Conservation (phyloP, 192 early-diverging fungal genomes). For the Umbelopsis ramanniana region DNA sequence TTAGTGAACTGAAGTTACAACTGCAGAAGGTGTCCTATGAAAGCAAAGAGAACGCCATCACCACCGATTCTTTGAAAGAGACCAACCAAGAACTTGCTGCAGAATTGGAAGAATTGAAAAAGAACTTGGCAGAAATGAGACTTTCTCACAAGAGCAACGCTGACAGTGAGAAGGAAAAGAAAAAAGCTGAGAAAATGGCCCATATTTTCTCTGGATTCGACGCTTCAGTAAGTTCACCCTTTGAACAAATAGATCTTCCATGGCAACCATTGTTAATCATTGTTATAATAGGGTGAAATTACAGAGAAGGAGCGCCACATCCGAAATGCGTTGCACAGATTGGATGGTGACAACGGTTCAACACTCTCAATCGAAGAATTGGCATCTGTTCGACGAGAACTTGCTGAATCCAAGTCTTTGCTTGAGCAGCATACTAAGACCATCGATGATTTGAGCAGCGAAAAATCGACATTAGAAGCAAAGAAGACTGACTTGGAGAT, state of each 20-base stretch:
- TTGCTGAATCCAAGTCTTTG: conserved; percentile 67
- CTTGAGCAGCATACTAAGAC: conserved; percentile 66
- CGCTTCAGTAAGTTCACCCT: conserved; percentile 56
- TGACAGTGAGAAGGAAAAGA: conserved; percentile 76
- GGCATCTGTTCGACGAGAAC: conserved; percentile 67
- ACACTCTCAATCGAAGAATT: conserved; percentile 65
- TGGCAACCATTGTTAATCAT: background rate
- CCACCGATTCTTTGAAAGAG: conserved; percentile 88
- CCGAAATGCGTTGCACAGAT: conserved; percentile 67
- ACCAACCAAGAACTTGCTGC: conserved; percentile 75
- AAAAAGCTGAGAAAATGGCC: conserved; percentile 84
- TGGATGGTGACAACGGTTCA: conserved; percentile 52
- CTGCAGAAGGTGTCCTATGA: conserved; percentile 89
- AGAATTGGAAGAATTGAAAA: conserved; percentile 80
- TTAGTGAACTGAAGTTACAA: conserved; percentile 82
- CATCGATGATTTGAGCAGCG: conserved; percentile 63
- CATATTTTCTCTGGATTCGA: conserved; percentile 84
- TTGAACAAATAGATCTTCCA: background rate
- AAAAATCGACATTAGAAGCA: conserved; percentile 57
- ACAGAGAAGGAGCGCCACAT: conserved; percentile 78
- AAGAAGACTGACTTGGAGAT: conserved; percentile 73
- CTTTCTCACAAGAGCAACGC: conserved; percentile 50
- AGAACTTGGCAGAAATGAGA: conserved; percentile 59
- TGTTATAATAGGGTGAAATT: conserved; percentile 57
- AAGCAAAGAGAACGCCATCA: conserved; percentile 87